A percentile compares a stretch with the other conserved stretches of the same genome.
These are phyloP conservation scores for Pseudotsuga menziesii DNA, from an alignment of 75 land plant genomes.

Conservation along the genomic window DNA sequence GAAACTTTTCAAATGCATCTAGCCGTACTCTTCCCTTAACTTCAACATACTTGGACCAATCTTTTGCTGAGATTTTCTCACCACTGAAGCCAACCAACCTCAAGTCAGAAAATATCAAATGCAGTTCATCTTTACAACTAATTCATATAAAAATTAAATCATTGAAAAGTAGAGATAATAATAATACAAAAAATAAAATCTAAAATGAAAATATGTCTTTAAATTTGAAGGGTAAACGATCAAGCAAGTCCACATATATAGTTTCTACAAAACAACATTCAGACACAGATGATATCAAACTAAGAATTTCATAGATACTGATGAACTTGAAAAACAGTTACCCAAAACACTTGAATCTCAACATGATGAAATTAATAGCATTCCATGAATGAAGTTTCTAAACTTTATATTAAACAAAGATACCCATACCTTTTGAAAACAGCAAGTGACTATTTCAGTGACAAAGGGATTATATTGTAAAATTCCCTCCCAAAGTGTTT, in stretches of 20 bases:
- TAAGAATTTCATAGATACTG: neutral
- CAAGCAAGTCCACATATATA: neutral
- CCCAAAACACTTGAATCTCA: neutral
- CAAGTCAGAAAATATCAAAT: neutral
- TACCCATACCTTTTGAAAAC: conserved; percentile 64
- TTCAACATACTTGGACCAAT: conserved; percentile 78
- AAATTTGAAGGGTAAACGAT: neutral
- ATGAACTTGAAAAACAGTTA: neutral
- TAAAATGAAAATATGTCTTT: neutral
- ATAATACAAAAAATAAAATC: neutral
- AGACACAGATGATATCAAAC: neutral
- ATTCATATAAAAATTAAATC: neutral
- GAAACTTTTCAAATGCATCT: conserved; percentile 85
- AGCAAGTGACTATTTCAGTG: conserved; percentile 39
- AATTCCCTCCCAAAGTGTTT: conserved; percentile 72
- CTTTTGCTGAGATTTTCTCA: conserved; percentile 67
- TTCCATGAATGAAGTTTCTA: neutral
- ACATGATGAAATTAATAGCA: neutral
- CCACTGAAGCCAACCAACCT: conserved; percentile 49
- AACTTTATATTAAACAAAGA: neutral
- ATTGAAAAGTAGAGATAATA: neutral
- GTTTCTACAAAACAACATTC: neutral
- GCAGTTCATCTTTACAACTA: neutral
- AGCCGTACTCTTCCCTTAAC: conserved; percentile 92
- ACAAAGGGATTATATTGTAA: conserved; percentile 62